Evolutionary conservation across 148 eudicot genomes (phyloP).

Genomic region (Arbutus unedo): DNA sequence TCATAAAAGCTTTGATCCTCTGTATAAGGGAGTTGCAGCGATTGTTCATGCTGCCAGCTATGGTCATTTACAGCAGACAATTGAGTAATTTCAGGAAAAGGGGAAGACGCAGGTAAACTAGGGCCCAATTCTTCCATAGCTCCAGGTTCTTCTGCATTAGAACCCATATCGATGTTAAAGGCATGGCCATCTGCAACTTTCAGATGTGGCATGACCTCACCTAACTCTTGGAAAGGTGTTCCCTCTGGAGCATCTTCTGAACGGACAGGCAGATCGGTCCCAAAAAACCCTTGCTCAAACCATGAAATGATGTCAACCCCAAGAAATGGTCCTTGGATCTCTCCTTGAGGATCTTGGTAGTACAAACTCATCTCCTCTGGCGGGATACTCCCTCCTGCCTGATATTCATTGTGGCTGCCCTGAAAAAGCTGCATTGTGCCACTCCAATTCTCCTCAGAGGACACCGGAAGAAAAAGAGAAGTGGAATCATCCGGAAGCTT

Average conservation of each 20-base stretch:
- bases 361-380: constrained; percentile 77
- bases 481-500: constrained; percentile 50
- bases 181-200: constrained; percentile 38
- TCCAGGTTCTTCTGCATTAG: constrained; percentile 38
- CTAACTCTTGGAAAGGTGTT: constrained; percentile 64
- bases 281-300: constrained; percentile 98
- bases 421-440: constrained; percentile 30
- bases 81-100: constrained; percentile 40
- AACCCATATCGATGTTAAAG: constrained; percentile 27
- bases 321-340: constrained; percentile 93
- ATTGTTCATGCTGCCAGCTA: constrained; percentile 45
- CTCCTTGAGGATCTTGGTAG: constrained; percentile 93
- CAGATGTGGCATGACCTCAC: constrained; percentile 83
- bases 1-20: constrained; percentile 45
- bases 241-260: constrained; percentile 71
- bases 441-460: constrained; percentile 45
- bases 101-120: constrained; percentile 23
- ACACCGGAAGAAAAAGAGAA: constrained; percentile 38
- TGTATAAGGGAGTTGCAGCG: constrained; percentile 36
- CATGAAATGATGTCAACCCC: constrained; percentile 92
- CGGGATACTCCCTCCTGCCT: constrained; percentile 36
- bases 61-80: constrained; percentile 34
- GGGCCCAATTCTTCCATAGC: constrained; percentile 26
- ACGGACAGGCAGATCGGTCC: constrained; percentile 73
- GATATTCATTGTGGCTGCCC: constrained; percentile 32